Conservation (phyloP, 495 filamentous ascomycete species). For the Articulospora tetracladia region DNA sequence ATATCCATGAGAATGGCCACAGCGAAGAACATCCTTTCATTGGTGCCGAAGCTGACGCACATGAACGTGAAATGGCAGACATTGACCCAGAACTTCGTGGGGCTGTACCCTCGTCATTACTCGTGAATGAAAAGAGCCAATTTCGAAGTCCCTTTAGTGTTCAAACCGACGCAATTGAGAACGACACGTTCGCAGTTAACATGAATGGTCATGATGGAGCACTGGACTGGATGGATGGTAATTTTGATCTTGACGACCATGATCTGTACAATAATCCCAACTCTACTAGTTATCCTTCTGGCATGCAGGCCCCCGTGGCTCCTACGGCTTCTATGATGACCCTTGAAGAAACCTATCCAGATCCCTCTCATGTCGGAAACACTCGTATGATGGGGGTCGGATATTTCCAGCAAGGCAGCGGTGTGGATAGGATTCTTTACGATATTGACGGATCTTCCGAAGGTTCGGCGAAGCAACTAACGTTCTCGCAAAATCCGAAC, state of each 20-base stretch:
- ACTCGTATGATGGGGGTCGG: constrained; percentile 50
- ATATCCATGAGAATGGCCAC: constrained; percentile 6
- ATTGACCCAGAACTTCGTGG: constrained; percentile 23
- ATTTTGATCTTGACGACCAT: constrained; percentile 19
- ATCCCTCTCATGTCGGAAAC: constrained; percentile 37
- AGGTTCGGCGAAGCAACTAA: background rate
- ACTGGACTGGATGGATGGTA: constrained; percentile 9
- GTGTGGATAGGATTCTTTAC: constrained; percentile 21
- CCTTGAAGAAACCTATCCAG: constrained; percentile 35
- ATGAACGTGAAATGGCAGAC: constrained; percentile 11
- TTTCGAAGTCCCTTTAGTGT: constrained; percentile 6
- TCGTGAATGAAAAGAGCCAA: constrained; percentile 1
- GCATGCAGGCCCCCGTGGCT: constrained; percentile 5
- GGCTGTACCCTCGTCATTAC: background rate
- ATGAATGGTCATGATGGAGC: constrained; percentile 1
- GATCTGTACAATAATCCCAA: constrained; percentile 9
- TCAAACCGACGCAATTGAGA: background rate
- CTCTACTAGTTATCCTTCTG: constrained; percentile 10
- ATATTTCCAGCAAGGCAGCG: constrained; percentile 50
- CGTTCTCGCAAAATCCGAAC: constrained; percentile 7
- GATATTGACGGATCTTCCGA: constrained; percentile 4
- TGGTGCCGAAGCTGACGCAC: background rate
- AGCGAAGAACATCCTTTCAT: background rate
- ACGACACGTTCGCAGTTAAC: background rate
- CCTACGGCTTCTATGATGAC: constrained; percentile 1